Evolutionary conservation across 768 basidiomycete species (phyloP).

Genomic region (Crassisporium funariophilum): DNA sequence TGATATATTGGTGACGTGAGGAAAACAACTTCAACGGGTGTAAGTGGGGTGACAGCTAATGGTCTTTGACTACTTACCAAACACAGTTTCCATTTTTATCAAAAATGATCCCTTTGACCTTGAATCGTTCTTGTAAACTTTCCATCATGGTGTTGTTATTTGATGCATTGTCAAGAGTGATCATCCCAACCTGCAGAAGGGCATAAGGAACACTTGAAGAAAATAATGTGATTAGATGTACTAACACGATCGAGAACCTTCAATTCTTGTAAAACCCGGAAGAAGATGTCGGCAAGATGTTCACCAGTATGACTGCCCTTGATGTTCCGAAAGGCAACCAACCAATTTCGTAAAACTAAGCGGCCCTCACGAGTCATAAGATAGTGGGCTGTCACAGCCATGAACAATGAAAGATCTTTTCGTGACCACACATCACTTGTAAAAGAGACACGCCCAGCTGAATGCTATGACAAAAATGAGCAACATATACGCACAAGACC

Average conservation of each 20-base stretch:
- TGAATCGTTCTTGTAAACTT: constrained; percentile 17
- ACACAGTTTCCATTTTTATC: constrained; percentile 23
- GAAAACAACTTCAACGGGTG: constrained; percentile 25
- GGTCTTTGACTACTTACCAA: constrained; percentile 19
- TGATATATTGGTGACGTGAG: constrained; percentile 31
- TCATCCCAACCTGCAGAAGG: constrained; percentile 18
- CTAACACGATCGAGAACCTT: constrained; percentile 19
- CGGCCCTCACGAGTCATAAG: constrained; percentile 7
- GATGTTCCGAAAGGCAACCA: constrained; percentile 32
- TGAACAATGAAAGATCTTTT: constrained; percentile 20
- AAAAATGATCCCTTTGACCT: constrained; percentile 13
- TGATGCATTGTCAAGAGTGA: constrained; percentile 37
- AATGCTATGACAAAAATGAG: constrained; percentile 16
- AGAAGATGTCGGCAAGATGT: constrained; percentile 21
- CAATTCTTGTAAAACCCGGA: constrained; percentile 22
- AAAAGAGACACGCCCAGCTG: constrained; percentile 27
- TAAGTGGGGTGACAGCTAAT: not conserved
- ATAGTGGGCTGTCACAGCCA: constrained; percentile 36
- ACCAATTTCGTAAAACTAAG: constrained; percentile 1
- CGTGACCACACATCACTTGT: constrained; percentile 37
- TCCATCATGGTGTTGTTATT: constrained; percentile 35
- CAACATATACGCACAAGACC: not conserved
- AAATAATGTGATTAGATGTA: constrained; percentile 6
- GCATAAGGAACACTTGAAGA: not conserved
- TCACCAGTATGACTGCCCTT: constrained; percentile 30